Evolutionary conservation across 306 rosid genomes (phyloP).

Genomic region (Cucurbita pepo): DNA sequence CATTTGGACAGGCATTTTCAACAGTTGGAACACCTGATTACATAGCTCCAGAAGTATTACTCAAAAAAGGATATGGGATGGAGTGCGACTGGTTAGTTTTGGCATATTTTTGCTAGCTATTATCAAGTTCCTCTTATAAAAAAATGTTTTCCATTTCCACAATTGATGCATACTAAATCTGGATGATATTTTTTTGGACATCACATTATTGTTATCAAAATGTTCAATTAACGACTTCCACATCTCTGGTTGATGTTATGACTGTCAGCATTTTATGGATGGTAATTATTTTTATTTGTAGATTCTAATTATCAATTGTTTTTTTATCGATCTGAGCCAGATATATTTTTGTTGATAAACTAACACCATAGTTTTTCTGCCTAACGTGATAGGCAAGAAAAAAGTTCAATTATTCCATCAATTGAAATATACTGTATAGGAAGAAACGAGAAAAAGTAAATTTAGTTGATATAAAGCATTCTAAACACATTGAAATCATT

Average conservation of each 20-base stretch:
- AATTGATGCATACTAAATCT: neutral
- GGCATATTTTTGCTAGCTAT: neutral
- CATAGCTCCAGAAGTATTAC: slow-evolving; percentile 92
- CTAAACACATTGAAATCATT: neutral
- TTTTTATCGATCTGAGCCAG: neutral
- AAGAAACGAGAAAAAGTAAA: neutral
- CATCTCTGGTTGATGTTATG: neutral
- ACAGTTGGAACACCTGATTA: slow-evolving; percentile 98
- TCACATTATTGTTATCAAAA: neutral
- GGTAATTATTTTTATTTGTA: neutral
- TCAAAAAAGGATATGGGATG: slow-evolving; percentile 99
- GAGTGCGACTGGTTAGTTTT: slow-evolving; percentile 93
- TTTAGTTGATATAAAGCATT: neutral
- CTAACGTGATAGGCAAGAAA: neutral
- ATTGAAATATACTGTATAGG: neutral
- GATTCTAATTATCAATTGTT: neutral
- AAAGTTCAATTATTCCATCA: neutral
- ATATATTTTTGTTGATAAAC: neutral
- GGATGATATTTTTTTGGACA: neutral
- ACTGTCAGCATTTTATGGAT: neutral
- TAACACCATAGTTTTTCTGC: neutral
- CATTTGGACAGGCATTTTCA: slow-evolving; percentile 66
- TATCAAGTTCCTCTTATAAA: neutral
- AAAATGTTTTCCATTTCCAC: neutral
- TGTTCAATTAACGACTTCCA: neutral